Evolutionary conservation across 2,329 filamentous ascomycete species (phyloP).

Genomic region (Fusarium solani-melongenae): DNA sequence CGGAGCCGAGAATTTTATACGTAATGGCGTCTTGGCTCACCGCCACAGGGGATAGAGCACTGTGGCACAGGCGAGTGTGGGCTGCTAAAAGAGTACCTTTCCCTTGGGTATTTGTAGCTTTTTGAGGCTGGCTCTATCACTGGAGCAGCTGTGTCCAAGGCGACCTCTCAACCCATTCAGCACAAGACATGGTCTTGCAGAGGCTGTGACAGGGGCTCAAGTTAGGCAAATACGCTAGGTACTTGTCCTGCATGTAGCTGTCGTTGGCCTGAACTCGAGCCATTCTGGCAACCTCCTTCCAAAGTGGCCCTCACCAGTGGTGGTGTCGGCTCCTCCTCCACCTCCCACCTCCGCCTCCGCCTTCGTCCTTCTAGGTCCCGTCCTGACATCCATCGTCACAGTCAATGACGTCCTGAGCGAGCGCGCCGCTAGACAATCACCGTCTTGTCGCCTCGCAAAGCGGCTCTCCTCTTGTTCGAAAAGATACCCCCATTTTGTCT

Average conservation of each 20-base stretch:
- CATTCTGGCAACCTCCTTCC: neutral
- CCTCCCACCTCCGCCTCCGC: constrained; percentile 36
- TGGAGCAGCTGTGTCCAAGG: neutral
- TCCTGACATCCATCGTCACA: constrained; percentile 28
- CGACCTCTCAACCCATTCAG: neutral
- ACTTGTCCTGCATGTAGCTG: constrained; percentile 5
- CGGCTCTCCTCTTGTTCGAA: constrained; percentile 10
- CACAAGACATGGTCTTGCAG: neutral
- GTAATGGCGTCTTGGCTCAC: neutral
- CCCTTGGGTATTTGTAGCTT: neutral
- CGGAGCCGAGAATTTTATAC: neutral
- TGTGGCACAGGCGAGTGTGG: neutral
- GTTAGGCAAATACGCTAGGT: neutral
- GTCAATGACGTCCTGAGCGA: constrained; percentile 43
- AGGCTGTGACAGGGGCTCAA: neutral
- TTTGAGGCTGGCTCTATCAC: neutral
- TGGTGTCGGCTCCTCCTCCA: constrained; percentile 35
- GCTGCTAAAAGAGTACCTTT: neutral
- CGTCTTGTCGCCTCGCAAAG: constrained; percentile 17
- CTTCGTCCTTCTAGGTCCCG: constrained; percentile 26
- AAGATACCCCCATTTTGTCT: constrained; percentile 10
- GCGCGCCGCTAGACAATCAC: constrained; percentile 19
- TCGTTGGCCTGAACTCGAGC: neutral
- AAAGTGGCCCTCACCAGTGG: constrained; percentile 18
- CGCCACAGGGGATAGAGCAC: neutral